Evolutionary conservation across 768 basidiomycete species (phyloP).

Genomic region (Collybia sordida): DNA sequence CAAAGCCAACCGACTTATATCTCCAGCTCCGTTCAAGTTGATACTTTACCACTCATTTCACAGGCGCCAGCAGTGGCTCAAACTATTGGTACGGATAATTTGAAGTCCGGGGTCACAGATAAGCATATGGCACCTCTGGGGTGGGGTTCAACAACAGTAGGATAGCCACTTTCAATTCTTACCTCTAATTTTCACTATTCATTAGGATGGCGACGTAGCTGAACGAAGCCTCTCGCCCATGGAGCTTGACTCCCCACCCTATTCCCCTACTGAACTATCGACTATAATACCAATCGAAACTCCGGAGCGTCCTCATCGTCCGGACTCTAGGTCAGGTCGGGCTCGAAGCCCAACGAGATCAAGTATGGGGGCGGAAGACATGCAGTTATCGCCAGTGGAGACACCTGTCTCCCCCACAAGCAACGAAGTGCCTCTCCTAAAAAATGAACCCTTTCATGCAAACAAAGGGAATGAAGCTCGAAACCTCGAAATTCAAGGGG

Average conservation of each 20-base stretch:
- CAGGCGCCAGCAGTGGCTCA: conserved; percentile 14
- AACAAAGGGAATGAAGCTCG: too few relatives aligned
- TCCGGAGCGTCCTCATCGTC: not conserved
- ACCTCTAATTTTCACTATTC: too few relatives aligned
- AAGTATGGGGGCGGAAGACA: conserved; percentile 19
- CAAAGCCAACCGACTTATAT: conserved; percentile 16
- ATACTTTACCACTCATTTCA: conserved; percentile 3
- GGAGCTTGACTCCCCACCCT: conserved; percentile 54
- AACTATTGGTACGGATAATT: conserved; percentile 3
- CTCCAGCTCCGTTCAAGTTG: conserved; percentile 22
- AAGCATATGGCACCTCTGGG: too few relatives aligned
- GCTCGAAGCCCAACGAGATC: not conserved
- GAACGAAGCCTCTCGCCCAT: conserved; percentile 52
- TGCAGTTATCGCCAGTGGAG: conserved; percentile 23
- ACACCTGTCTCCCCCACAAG: too few relatives aligned
- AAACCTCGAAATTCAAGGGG: too few relatives aligned
- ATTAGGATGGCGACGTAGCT: conserved; percentile 13
- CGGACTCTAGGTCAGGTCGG: not conserved
- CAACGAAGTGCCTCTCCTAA: too few relatives aligned
- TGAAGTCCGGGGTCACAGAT: too few relatives aligned
- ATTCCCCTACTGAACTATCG: conserved; percentile 25
- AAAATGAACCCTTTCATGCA: too few relatives aligned
- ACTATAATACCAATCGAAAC: conserved; percentile 6
- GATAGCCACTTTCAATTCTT: too few relatives aligned
- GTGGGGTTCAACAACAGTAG: too few relatives aligned